Evolutionary conservation across 768 basidiomycete genomes (phyloP), one percentile per base, ranked within the genome.

Genomic region (Aureoboletus auriporus): DNA sequence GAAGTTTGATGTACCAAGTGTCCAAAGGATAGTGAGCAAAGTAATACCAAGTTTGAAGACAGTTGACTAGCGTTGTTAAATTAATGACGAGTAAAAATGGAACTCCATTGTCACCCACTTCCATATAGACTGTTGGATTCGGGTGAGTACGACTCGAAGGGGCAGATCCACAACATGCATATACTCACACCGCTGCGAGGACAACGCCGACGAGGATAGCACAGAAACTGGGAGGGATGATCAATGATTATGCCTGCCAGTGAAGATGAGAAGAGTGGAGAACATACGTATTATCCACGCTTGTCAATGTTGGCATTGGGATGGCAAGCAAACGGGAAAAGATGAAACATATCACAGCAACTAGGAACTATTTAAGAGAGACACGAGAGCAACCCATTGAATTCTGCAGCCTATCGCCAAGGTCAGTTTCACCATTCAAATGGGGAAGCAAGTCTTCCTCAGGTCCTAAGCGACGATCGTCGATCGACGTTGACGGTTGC

Each of bases 31-130:
- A 68, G 3, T 50, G 73, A 14, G 64, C 68, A 45, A 65, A 82
- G 58, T 82, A 83, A 53, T 76, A 82, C 71, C 72, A 81, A 1
- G 75, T 71, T 60, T 83, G 82, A 12, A 83, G 69, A 47, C 71
- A 69, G 12, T 80, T 81, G 17, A 83, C 82, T 83, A 38, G 37
- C 0, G 37, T 8, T 37, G 29, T 26, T 11, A 23, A 23, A 23
- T 64, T 51, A 29, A 55, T 28, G n/a, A 13, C 12, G 17, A 3
- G 35, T 23, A 29, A 36, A 29, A 50, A 14, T 11, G 36, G 14
- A 4, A 23, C 20, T 23, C 10, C 6, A 23, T 23, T 23, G 20
- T 17, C 20, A 56, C 67, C 1, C 40, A 79, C 80, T 74, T 67
- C 79, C 80, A 50, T 77, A 74, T 23, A 82, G 63, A 6, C 80